These are phyloP conservation scores for Trichoderma endophyticum DNA, from an alignment of 2,329 filamentous ascomycete genomes.

Conservation along the genomic window DNA sequence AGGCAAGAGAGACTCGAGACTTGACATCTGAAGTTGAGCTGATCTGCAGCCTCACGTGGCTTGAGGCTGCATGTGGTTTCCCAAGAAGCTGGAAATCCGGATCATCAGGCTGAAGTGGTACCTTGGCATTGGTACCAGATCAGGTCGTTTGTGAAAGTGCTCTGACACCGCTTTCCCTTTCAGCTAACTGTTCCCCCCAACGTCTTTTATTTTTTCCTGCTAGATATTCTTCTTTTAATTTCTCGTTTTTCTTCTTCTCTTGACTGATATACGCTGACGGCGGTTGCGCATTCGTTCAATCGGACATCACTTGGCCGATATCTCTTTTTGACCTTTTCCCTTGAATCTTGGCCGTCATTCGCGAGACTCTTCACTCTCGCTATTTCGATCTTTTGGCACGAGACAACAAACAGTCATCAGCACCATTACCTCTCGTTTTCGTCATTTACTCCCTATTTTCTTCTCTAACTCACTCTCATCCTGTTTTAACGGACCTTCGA, in stretches of 20 bases:
- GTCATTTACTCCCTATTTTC: neutral
- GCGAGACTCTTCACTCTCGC: neutral
- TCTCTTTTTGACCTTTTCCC: neutral
- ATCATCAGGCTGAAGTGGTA: neutral
- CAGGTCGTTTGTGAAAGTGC: neutral
- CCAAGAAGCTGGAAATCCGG: neutral
- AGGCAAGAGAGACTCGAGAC: neutral
- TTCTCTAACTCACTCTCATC: neutral
- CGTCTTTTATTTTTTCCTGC: neutral
- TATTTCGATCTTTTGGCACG: neutral
- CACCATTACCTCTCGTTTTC: neutral
- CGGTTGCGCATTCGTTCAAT: neutral
- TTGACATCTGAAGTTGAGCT: neutral
- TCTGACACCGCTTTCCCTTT: neutral
- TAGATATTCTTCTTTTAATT: neutral
- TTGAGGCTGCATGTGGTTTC: neutral
- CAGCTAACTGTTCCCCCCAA: neutral
- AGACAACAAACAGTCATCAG: neutral
- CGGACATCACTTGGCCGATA: neutral
- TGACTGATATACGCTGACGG: neutral
- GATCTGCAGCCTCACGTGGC: neutral
- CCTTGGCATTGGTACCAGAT: neutral
- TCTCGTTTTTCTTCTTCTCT: neutral
- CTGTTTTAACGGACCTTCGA: too few species aligned
- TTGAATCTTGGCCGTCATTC: neutral